These are phyloP conservation scores for Chrysophaeum taylorii DNA, from an alignment of 352 stramenopile genomes.

Conservation along the genomic window DNA sequence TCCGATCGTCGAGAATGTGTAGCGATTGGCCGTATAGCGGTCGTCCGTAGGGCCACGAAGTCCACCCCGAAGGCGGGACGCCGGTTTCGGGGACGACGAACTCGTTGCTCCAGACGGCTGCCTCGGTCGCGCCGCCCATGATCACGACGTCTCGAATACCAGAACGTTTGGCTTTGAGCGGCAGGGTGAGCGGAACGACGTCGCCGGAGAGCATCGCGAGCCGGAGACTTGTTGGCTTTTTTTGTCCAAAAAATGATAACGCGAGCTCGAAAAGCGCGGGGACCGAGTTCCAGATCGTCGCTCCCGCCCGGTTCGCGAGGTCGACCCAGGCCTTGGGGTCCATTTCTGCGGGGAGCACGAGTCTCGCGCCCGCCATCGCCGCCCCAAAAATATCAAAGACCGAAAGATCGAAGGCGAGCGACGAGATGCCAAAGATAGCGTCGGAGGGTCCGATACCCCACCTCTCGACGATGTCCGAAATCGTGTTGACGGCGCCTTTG, in stretches of 20 bases:
- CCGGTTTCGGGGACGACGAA: background rate
- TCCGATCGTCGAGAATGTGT: conserved; percentile 51
- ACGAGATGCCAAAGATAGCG: conserved; percentile 16
- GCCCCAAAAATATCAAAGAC: conserved; percentile 28
- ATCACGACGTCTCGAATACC: too few relatives aligned
- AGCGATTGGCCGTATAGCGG: conserved; percentile 14
- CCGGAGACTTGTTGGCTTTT: too few relatives aligned
- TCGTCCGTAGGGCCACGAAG: conserved; percentile 19
- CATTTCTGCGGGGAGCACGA: conserved; percentile 15
- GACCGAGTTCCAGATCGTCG: conserved; percentile 27
- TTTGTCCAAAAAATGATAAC: conserved; percentile 17
- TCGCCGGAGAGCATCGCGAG: conserved; percentile 20
- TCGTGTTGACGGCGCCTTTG: conserved; percentile 21
- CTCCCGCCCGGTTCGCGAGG: background rate
- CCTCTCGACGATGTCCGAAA: conserved; percentile 17
- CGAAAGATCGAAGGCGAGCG: conserved; percentile 24
- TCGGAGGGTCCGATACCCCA: conserved; percentile 2
- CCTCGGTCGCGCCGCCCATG: conserved; percentile 25
- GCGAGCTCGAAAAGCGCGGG: conserved; percentile 22
- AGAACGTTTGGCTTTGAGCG: background rate
- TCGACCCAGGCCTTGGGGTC: conserved; percentile 17
- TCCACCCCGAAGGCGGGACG: conserved; percentile 14
- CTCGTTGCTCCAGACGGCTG: conserved; percentile 22
- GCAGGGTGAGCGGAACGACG: conserved; percentile 15
- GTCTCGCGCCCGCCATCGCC: background rate